Evolutionary conservation across 148 eudicot genomes (phyloP), one percentile per base, ranked within the genome.

Genomic region (Chenopodium formosanum): DNA sequence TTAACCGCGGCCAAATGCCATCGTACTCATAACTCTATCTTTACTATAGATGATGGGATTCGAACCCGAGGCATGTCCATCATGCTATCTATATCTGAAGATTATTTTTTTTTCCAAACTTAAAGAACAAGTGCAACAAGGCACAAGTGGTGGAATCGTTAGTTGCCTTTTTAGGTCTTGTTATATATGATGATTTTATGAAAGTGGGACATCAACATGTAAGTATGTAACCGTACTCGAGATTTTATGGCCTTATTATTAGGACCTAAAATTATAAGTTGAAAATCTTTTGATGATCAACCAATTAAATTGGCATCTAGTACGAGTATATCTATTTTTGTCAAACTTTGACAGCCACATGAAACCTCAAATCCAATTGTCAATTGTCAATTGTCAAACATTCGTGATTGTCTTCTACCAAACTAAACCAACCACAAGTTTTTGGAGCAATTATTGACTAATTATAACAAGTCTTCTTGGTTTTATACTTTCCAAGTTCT

Each of bases 201-300:
- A 73, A 40, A 78, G 62, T 78, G 52, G 73, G 56, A 53, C 80
- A 56, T 56, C 62, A 65, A 78, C 53, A 37, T 65, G 72, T 27
- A 29, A 62, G 48, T 32, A 37, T 65, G 62, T 62, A 29, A 62
- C 31, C 75, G 13, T 52, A 48, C 47, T 60, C 72, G 47, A 64
- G 68, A 76, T 60, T 60, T 76, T 4, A 62, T 58, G 50, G 69
- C 29, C 5, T 25, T 58, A 13, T 76, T 56, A 9, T 31, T 20
- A 16, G 4, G 64, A 58, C 68, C 67, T 34, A 9, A 68, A 68
- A 27, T 68, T 68, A 68, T 68, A 27, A 37, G 20, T 14, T 29
- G 17, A 68, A 31, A 29, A 31, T 68, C 7, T 68, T 2, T 68
- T 68, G 19, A 68, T 68, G 20, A 68, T 68, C 40, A 68, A 4